A percentile compares a stretch with the other conserved stretches of the same genome.
Conservation (phyloP, 2,329 filamentous ascomycete genomes). For the Aureobasidium sp. region DNA sequence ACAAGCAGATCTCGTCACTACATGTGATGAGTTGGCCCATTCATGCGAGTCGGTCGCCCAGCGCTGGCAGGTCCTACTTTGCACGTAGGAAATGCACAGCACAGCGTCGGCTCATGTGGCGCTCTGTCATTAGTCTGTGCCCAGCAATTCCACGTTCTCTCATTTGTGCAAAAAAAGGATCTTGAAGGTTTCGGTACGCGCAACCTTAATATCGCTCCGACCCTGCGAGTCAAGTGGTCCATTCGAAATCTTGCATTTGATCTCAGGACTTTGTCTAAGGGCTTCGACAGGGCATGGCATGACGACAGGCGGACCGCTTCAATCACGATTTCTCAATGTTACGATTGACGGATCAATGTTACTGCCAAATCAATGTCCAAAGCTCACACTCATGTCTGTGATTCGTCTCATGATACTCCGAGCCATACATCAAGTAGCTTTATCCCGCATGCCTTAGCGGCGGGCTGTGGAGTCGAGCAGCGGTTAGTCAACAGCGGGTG, state of each 20-base stretch:
- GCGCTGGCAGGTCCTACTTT: no score
- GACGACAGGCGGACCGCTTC: not conserved
- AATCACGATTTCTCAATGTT: slow-evolving; percentile 8
- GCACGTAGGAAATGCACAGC: not conserved
- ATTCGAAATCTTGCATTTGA: not conserved
- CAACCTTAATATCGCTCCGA: slow-evolving; percentile 13
- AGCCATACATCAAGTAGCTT: not conserved
- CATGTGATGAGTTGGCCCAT: slow-evolving; percentile 8
- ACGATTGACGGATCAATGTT: not conserved
- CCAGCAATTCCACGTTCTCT: slow-evolving; percentile 1
- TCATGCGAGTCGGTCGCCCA: not conserved
- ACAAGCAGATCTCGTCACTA: not conserved
- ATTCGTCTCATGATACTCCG: not conserved
- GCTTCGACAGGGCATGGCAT: slow-evolving; percentile 4
- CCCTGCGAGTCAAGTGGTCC: slow-evolving; percentile 3
- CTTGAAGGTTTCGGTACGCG: slow-evolving; percentile 12
- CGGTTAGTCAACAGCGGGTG: not conserved
- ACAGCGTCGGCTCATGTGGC: not conserved
- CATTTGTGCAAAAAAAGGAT: slow-evolving; percentile 10
- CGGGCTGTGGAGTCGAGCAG: not conserved
- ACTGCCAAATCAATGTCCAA: not conserved
- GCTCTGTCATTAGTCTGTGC: slow-evolving; percentile 13
- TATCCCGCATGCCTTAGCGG: slow-evolving; percentile 1
- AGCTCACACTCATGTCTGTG: not conserved
- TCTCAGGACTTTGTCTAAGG: slow-evolving; percentile 2